These are phyloP conservation scores for Chaetomium fimeti DNA, from an alignment of 495 filamentous ascomycete species.

Conservation along the genomic window DNA sequence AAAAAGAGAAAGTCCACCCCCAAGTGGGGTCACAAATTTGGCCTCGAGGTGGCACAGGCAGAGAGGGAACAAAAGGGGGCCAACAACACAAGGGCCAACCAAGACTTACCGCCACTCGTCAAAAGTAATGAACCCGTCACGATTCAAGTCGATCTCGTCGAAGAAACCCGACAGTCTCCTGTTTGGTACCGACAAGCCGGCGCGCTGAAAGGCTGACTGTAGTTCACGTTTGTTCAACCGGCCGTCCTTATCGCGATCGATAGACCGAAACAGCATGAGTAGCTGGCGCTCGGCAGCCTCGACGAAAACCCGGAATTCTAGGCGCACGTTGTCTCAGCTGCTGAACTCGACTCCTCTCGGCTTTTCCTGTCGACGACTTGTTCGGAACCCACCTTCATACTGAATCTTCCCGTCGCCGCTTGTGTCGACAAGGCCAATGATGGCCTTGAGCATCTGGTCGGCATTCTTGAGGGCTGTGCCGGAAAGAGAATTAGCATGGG, in stretches of 20 bases:
- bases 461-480: conserved; percentile 85
- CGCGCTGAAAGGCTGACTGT: conserved; percentile 67
- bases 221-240: conserved; percentile 86
- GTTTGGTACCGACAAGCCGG: conserved; percentile 75
- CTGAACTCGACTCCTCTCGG: neutral
- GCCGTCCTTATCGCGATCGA: conserved; percentile 83
- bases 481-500: conserved; percentile 14
- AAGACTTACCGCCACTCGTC: conserved; percentile 88
- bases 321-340: conserved; percentile 18
- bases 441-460: conserved; percentile 74
- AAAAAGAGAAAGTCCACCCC: conserved; percentile 9
- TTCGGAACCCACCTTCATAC: conserved; percentile 65
- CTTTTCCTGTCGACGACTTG: neutral
- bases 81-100: conserved; percentile 7
- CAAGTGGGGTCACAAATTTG: conserved; percentile 10
- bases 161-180: conserved; percentile 84
- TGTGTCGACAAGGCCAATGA: conserved; percentile 78
- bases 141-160: conserved; percentile 80
- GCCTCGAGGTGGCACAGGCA: conserved; percentile 11
- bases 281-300: conserved; percentile 80
- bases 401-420: conserved; percentile 86
- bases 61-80: neutral
- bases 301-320: conserved; percentile 89
- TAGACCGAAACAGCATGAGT: conserved; percentile 75
- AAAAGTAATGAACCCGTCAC: conserved; percentile 84